Evolutionary conservation across 2,329 filamentous ascomycete species (phyloP).

Genomic region (Tolypocladium inflatum): DNA sequence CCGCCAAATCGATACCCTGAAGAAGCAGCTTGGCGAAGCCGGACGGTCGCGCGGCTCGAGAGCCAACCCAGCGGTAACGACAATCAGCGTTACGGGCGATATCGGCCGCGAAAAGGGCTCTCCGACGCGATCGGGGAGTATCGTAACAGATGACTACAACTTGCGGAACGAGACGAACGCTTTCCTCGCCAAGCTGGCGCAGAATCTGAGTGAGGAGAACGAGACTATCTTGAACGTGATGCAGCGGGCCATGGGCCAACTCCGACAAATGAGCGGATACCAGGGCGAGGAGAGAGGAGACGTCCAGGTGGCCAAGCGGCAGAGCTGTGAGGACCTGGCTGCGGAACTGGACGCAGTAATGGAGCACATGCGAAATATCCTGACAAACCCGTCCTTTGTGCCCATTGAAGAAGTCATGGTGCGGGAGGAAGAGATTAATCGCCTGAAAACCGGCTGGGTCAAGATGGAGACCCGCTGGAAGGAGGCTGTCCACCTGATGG

Average conservation of each 20-base stretch:
- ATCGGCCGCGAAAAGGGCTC: constrained; percentile 37
- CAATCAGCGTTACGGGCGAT: constrained; percentile 48
- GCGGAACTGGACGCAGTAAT: constrained; percentile 68
- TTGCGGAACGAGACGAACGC: constrained; percentile 82
- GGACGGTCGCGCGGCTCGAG: constrained; percentile 50
- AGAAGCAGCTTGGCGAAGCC: constrained; percentile 72
- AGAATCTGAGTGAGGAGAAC: constrained; percentile 83
- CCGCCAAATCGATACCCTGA: constrained; percentile 77
- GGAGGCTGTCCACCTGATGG: constrained; percentile 83
- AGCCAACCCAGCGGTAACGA: constrained; percentile 44
- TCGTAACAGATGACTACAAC: constrained; percentile 45
- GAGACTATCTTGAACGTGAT: constrained; percentile 69
- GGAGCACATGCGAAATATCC: constrained; percentile 68
- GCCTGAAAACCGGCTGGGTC: constrained; percentile 78
- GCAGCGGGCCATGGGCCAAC: constrained; percentile 57
- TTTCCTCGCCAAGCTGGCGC: constrained; percentile 77
- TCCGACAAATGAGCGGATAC: constrained; percentile 61
- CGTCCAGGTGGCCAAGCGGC: constrained; percentile 22
- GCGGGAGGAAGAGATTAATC: constrained; percentile 83
- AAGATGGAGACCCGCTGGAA: constrained; percentile 89
- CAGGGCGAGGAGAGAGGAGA: constrained; percentile 24
- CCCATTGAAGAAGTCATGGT: constrained; percentile 88
- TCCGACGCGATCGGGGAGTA: constrained; percentile 9
- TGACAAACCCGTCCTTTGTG: constrained; percentile 95
- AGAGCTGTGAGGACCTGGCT: constrained; percentile 55